Conservation (phyloP, 2,329 filamentous ascomycete genomes). For the Aulographum hederae region DNA sequence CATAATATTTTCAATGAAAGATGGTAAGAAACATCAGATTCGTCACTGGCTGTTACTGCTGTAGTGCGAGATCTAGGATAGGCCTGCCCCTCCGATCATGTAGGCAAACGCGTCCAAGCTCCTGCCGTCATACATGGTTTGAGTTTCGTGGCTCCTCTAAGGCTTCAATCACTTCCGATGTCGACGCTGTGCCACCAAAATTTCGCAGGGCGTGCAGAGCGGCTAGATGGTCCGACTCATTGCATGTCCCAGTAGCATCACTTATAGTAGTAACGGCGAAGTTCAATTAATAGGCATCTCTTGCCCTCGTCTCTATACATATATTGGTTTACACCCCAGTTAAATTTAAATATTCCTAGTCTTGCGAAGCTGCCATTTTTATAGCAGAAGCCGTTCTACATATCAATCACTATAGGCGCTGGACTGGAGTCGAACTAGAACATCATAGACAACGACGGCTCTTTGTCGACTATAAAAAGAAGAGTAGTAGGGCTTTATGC, state of each 20-base stretch:
- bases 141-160: too few species aligned
- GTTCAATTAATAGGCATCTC: neutral
- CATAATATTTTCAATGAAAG: too few species aligned
- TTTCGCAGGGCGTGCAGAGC: neutral
- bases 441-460: too few species aligned
- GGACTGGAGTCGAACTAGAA: slow-evolving; percentile 6
- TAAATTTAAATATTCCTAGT: slow-evolving; percentile 7
- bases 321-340: slow-evolving; percentile 7
- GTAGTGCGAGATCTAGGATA: too few species aligned
- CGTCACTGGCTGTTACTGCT: too few species aligned
- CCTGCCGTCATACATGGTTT: too few species aligned
- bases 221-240: neutral
- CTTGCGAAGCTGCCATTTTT: slow-evolving; percentile 7
- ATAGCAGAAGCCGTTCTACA: slow-evolving; percentile 10
- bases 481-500: too few species aligned
- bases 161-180: neutral
- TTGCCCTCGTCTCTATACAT: slow-evolving; percentile 4
- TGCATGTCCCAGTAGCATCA: neutral
- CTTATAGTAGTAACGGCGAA: neutral
- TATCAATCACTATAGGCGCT: slow-evolving; percentile 8
- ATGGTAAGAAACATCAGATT: too few species aligned
- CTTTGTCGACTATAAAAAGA: too few species aligned
- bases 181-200: neutral
- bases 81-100: too few species aligned
- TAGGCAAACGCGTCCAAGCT: too few species aligned